Evolutionary conservation across 1,284 basidiomycete species (phyloP), one percentile per base, ranked within the genome.

Genomic region (Trametes sp.): DNA sequence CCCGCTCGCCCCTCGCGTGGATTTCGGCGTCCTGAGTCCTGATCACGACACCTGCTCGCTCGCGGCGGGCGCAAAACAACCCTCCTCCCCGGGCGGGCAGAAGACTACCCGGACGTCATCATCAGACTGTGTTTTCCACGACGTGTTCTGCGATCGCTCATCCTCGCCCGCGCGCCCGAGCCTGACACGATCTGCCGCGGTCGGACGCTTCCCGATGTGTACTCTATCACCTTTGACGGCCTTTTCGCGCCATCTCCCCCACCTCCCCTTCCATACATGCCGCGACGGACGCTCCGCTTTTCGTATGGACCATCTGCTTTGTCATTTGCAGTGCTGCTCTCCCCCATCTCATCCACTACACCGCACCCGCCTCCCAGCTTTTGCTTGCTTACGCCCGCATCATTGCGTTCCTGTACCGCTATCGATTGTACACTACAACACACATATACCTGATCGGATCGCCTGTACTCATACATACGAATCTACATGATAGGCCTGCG

Each of bases 31-130:
- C 4, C 36, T 14, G 52, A 36, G 29, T 11, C 35, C 56, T 42
- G 35, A 57, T 57, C 56, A 44, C 56, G 56, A 50, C 56, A 42
- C 46, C 46, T 21, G n/a, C 35, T 31, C 26, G 26, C 46, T 3
- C n/a, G 31, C 31, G 31, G 31, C 31, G 31, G 38, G 52, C 28
- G 38, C 52, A 54, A 36, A 41, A 41, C 28, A 26, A n/a, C n/a
- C n/a, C 52, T 26, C 42, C 24, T 41, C 42, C 42, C 10, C 42
- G 42, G 42, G 42, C 42, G 42, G 24, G 42, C 42, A 45, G 41
- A 42, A 42, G 41, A 42, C 41, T 23, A 6, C 4, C 42, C 3
- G 21, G 10, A 8, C 42, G 42, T n/a, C 38, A 33, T 33, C 42
- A 45, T 45, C 42, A 45, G 42, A 45, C 46, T 2, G 13, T 46